These are phyloP conservation scores for Debaryomyces robertsiae DNA, from an alignment of 1,139 yeast species.

Conservation along the genomic window DNA sequence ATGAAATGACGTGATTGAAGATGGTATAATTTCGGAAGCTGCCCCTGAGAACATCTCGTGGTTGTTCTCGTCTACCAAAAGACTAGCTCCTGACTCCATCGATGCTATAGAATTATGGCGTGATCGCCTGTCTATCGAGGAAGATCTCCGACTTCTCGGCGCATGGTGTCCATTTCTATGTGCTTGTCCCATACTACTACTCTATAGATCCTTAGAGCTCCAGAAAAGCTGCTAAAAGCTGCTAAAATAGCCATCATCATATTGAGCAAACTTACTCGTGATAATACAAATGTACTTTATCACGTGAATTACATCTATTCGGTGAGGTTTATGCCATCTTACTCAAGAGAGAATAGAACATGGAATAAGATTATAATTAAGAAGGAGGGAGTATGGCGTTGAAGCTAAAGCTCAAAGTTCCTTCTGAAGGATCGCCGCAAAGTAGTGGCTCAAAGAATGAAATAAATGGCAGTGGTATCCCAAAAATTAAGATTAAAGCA, in stretches of 20 bases:
- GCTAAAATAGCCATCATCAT: no score
- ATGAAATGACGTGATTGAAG: constrained; percentile 86
- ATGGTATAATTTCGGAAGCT: constrained; percentile 84
- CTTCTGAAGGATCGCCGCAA: constrained; percentile 17
- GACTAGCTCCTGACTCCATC: constrained; percentile 31
- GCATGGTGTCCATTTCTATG: constrained; percentile 9
- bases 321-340: no score
- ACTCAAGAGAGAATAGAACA: no score
- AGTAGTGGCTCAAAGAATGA: constrained; percentile 10
- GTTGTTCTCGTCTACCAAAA: constrained; percentile 48
- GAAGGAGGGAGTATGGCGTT: constrained; percentile 20
- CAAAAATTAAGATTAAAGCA: constrained; percentile 33
- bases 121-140: constrained; percentile 32
- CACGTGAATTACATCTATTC: no score
- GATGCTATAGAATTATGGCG: constrained; percentile 48
- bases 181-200: constrained; percentile 7
- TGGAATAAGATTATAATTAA: no score
- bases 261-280: no score
- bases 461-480: constrained; percentile 17
- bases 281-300: no score
- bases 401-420: constrained; percentile 29
- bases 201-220: not conserved
- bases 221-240: no score
- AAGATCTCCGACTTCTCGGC: constrained; percentile 25
- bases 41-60: constrained; percentile 90